Percentiles rank a stretch among this genome's conserved stretches.
Evolutionary conservation across 2,329 filamentous ascomycete genomes (phyloP).

Genomic region (Ascochyta rabiei): DNA sequence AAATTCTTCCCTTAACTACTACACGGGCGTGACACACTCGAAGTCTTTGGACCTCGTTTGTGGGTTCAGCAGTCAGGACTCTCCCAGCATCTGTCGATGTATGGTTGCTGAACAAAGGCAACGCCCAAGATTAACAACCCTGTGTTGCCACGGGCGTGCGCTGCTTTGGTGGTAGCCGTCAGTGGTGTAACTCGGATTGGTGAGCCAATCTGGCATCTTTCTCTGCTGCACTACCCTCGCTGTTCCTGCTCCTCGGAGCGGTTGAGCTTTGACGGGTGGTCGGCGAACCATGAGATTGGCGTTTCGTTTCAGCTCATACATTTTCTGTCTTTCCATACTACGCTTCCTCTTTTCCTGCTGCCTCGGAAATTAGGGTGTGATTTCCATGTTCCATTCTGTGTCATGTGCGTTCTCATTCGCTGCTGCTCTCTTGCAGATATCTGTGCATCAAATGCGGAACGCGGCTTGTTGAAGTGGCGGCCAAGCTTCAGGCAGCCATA

Average conservation of each 20-base stretch:
- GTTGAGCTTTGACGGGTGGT: slow-evolving; percentile 33
- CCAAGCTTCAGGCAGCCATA: slow-evolving; percentile 5
- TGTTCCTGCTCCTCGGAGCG: slow-evolving; percentile 20
- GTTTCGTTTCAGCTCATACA: slow-evolving; percentile 47
- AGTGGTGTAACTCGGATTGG: slow-evolving; percentile 11
- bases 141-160: slow-evolving; percentile 5
- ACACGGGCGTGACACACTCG: slow-evolving; percentile 10
- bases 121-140: slow-evolving; percentile 38
- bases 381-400: background rate
- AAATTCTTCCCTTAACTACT: background rate
- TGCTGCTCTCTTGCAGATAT: background rate
- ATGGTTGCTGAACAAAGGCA: slow-evolving; percentile 47
- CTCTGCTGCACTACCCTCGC: slow-evolving; percentile 34
- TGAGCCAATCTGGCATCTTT: slow-evolving; percentile 44
- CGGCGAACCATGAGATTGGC: slow-evolving; percentile 33
- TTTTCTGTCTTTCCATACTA: background rate
- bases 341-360: background rate
- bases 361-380: background rate
- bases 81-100: slow-evolving; percentile 28
- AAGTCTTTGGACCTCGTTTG: slow-evolving; percentile 31
- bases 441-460: background rate
- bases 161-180: slow-evolving; percentile 21
- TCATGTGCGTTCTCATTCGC: background rate
- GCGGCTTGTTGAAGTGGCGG: background rate
- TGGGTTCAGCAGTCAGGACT: slow-evolving; percentile 40